These are phyloP conservation scores for Alternaria sp. DNA, from an alignment of 2,329 filamentous ascomycete genomes.

Conservation along the genomic window DNA sequence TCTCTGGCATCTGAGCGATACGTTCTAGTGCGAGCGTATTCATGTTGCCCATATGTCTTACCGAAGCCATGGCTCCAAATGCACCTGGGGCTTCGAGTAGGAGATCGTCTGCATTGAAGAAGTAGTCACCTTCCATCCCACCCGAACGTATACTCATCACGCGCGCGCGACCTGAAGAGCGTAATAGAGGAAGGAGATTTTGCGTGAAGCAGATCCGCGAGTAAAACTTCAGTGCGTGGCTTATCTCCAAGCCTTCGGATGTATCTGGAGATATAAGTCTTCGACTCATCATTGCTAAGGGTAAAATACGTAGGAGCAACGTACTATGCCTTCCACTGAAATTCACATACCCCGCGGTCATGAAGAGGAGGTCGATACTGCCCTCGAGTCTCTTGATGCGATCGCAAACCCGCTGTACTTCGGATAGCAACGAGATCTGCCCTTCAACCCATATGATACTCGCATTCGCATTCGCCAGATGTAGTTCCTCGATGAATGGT, in stretches of 20 bases:
- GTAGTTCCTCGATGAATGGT: slow-evolving; percentile 51
- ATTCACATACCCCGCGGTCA: background rate
- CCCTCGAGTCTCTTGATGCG: background rate
- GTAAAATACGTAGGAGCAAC: background rate
- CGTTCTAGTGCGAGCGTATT: slow-evolving; percentile 35
- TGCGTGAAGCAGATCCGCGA: slow-evolving; percentile 55
- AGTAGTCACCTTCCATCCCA: slow-evolving; percentile 39
- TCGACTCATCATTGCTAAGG: background rate
- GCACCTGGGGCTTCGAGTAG: slow-evolving; percentile 47
- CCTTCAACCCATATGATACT: slow-evolving; percentile 56
- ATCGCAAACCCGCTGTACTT: slow-evolving; percentile 53
- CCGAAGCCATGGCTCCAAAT: slow-evolving; percentile 42
- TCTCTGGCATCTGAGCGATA: slow-evolving; percentile 40
- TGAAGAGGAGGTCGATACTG: background rate
- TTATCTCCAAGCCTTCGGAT: slow-evolving; percentile 55
- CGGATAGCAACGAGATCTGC: slow-evolving; percentile 58
- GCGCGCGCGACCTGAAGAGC: slow-evolving; percentile 15
- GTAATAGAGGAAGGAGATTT: slow-evolving; percentile 55
- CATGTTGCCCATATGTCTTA: slow-evolving; percentile 39
- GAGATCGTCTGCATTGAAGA: slow-evolving; percentile 48
- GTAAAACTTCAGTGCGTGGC: slow-evolving; percentile 53
- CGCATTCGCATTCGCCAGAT: slow-evolving; percentile 50
- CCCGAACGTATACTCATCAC: slow-evolving; percentile 50
- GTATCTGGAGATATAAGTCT: slow-evolving; percentile 14
- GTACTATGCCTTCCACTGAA: background rate